Conservation (phyloP, 805 yeast genomes). For the Ogataea paradorogensis region DNA sequence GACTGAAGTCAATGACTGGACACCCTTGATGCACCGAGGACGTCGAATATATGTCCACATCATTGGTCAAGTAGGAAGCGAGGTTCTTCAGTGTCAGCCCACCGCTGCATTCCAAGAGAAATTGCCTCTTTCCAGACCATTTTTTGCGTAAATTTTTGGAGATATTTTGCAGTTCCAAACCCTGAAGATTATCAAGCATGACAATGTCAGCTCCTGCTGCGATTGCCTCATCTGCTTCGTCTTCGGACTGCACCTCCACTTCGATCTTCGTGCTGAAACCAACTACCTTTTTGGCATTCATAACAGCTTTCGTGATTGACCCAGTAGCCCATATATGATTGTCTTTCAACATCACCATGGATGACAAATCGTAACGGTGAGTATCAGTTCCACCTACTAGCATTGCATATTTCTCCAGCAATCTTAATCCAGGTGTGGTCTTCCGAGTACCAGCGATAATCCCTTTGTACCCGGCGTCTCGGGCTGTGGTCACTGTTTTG, state of each 20-base stretch:
- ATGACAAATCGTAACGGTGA: conserved; percentile 85
- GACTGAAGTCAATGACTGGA: conserved; percentile 75
- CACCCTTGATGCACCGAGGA: conserved; percentile 92
- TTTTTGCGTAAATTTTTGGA: conserved; percentile 59
- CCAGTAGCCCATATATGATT: conserved; percentile 94
- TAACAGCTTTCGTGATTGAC: conserved; percentile 81
- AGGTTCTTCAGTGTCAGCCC: conserved; percentile 77
- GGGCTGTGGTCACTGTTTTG: conserved; percentile 57
- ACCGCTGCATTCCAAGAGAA: conserved; percentile 87
- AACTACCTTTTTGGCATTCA: conserved; percentile 70
- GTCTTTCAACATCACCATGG: conserved; percentile 96
- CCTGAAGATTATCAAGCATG: conserved; percentile 87
- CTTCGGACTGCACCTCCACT: conserved; percentile 84
- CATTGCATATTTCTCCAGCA: conserved; percentile 91
- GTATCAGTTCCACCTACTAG: conserved; percentile 92
- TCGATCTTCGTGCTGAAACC: conserved; percentile 91
- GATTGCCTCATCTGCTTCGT: conserved; percentile 89
- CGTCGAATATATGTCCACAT: conserved; percentile 87
- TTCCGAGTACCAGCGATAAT: conserved; percentile 93
- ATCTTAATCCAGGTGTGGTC: conserved; percentile 94
- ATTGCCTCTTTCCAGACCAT: conserved; percentile 49
- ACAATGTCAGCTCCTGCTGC: conserved; percentile 93
- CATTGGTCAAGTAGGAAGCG: conserved; percentile 61
- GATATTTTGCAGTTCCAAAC: conserved; percentile 59
- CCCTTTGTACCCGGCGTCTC: conserved; percentile 68